Evolutionary conservation across 2,329 filamentous ascomycete species (phyloP), one percentile per base, ranked within the genome.

Genomic region (Stenocarpella maydis): DNA sequence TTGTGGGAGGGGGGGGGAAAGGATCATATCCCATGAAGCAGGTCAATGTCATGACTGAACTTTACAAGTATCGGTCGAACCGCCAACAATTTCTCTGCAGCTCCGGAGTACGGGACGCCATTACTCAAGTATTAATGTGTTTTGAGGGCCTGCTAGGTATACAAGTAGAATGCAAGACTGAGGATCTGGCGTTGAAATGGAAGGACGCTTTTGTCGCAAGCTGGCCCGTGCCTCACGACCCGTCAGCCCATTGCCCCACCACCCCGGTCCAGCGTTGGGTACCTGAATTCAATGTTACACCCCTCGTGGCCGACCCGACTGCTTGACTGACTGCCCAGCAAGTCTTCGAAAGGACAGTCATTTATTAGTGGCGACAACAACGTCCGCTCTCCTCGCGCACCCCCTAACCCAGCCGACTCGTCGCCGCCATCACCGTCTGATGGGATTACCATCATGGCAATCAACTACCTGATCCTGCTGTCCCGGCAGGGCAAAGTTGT

Each of bases 401-500:
- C 52, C 19, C 19, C 26, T 24, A 31, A n/a, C n/a, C 50, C 47
- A 12, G 37, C 10, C 61, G 26, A 31, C 47, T 31, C 37, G 24
- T 31, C 21, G 5, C n/a, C 43, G 6, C 53, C 43, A 19, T 67
- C 61, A 47, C 24, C 55, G 24, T 58, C 53, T 66, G 67, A 69
- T 67, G 67, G 67, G 68, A 69, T 69, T 68, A 63, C 69, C 69
- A 67, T 53, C 63, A 69, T 71, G 69, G 69, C 69, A 65, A 71
- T 71, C 77, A 98, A 96, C 86, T 99, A 99, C 81, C 86, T 99
- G 76, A 98, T 99, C 81, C 90, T 99, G 81, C 91, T 99, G 75
- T 98, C 95, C 73, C 91, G 96, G 78, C 96, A 99, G 87, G 96
- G 96, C 85, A 99, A 99, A 92, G 96, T 99, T 84, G 95, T 99